Percentiles rank a stretch among this genome's conserved stretches.
phyloP scores from a whole-genome alignment of 441 rosid genomes.

The Pelargonium myrrhifolium region DNA sequence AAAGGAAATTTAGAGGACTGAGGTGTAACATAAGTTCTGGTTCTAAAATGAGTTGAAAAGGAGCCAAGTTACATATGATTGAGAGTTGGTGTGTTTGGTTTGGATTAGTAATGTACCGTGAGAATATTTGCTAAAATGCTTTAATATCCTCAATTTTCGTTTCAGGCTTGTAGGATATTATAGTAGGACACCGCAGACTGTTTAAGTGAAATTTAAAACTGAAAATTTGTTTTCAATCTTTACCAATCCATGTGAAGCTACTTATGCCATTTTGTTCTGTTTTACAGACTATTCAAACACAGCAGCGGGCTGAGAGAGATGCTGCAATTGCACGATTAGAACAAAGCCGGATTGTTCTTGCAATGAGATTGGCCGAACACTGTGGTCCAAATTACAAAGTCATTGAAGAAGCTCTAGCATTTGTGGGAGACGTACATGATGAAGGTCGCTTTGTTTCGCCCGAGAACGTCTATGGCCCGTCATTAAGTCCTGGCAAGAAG shows the following conservation, averaged over 20 bases:
- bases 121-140: too few relatives aligned
- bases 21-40: too few relatives aligned
- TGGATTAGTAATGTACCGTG: background rate
- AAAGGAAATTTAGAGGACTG: too few relatives aligned
- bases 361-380: slow-evolving; percentile 71
- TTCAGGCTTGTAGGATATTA: background rate
- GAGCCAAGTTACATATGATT: background rate
- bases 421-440: slow-evolving; percentile 59
- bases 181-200: background rate
- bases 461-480: slow-evolving; percentile 38
- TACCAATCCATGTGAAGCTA: slow-evolving; percentile 3
- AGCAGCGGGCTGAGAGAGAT: slow-evolving; percentile 83
- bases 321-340: slow-evolving; percentile 73
- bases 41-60: too few relatives aligned
- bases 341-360: slow-evolving; percentile 73
- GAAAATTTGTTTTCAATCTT: background rate
- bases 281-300: slow-evolving; percentile 60
- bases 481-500: slow-evolving; percentile 30
- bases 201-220: too few relatives aligned
- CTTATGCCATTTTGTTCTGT: slow-evolving; percentile 6
- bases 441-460: slow-evolving; percentile 42
- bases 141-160: background rate
- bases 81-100: background rate
- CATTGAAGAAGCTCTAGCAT: slow-evolving; percentile 73
- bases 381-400: slow-evolving; percentile 73